A percentile compares a stretch with the other conserved stretches of the same genome.
These are phyloP conservation scores for Globisporangium ultimum DNA, from an alignment of 352 stramenopile genomes.

Conservation along the genomic window DNA sequence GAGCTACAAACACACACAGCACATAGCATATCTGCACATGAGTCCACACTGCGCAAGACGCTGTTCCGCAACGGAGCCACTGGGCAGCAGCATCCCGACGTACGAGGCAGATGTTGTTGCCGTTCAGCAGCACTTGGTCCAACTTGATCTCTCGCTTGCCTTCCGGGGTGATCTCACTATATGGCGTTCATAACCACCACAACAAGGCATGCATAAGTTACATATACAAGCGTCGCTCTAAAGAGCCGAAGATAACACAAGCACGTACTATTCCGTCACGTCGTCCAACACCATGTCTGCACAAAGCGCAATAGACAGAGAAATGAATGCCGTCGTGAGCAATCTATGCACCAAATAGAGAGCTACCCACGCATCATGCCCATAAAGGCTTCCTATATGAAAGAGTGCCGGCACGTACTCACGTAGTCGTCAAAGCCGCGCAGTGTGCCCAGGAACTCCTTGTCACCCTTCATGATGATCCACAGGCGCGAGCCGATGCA, in stretches of 20 bases:
- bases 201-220: background rate
- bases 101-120: conserved; percentile 96
- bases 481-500: conserved; percentile 98
- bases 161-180: conserved; percentile 82
- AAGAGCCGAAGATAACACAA: conserved; percentile 2
- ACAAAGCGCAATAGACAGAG: conserved; percentile 3
- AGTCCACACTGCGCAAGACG: too few relatives aligned
- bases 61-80: background rate
- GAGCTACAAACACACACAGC: conserved; percentile 30
- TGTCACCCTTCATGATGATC: conserved; percentile 99
- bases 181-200: background rate
- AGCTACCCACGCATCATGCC: background rate
- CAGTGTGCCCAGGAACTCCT: conserved; percentile 94
- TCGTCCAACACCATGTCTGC: conserved; percentile 93
- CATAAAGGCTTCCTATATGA: background rate
- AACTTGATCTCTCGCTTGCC: conserved; percentile 86
- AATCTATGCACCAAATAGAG: background rate
- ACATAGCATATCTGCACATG: too few relatives aligned
- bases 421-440: conserved; percentile 97
- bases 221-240: background rate
- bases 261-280: conserved; percentile 91
- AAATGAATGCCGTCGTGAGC: background rate
- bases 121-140: conserved; percentile 98
- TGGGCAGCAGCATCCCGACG: background rate
- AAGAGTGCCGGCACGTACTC: conserved; percentile 61